Base-by-base conservation (phyloP, 257 asterid species). In the Ocimum tenuiflorum region DNA sequence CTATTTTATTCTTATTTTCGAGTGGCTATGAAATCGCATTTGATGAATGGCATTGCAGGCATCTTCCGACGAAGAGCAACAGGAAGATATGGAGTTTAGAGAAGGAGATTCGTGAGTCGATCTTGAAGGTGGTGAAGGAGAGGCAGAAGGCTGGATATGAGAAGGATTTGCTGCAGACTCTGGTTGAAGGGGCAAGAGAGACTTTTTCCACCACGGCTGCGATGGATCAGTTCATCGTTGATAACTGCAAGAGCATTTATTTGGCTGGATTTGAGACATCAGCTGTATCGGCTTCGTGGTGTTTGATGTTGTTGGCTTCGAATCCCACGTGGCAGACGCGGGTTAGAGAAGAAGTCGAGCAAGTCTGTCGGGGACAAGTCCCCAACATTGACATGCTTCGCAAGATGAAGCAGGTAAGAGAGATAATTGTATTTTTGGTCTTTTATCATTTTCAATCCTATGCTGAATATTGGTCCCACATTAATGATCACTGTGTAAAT, bases 221-320 rank as follows among this genome's bases (percentile, higher is more conserved):
- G 1, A 46, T 75, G 19, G 75, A 80, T 15, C 67, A 59, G 22
- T 83, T 83, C 74, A 75, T 83, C 0, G 84, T 83, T 2, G 88
- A 80, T 19, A 83, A 83, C 39, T 83, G 88, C 77, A 70, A 58
- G 57, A 83, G 78, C 77, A 78, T 83, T 6, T 80, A 77, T 54
- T 65, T 80, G 8, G 88, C 86, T 0, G 88, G 84, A 3, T 77
- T 71, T 23, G 84, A 76, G 74, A 76, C 86, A 1, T 73, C 84
- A 1, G 86, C 86, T 1, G 55, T 78, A 13, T 63, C 84, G 0
- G 86, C 84, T 19, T 69, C 82, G 0, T 83, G 89, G 89, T 76
- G 79, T 49, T 72, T 83, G 24, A 78, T 83, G 86, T 60, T 78
- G 29, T 33, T 83, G 57, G 89, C 89, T 19, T 71, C 81, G 4